Percentiles rank a stretch among this genome's conserved stretches.
These are phyloP conservation scores for Perkinsus chesapeaki DNA, from an alignment of 169 alveolate species.

Conservation along the genomic window DNA sequence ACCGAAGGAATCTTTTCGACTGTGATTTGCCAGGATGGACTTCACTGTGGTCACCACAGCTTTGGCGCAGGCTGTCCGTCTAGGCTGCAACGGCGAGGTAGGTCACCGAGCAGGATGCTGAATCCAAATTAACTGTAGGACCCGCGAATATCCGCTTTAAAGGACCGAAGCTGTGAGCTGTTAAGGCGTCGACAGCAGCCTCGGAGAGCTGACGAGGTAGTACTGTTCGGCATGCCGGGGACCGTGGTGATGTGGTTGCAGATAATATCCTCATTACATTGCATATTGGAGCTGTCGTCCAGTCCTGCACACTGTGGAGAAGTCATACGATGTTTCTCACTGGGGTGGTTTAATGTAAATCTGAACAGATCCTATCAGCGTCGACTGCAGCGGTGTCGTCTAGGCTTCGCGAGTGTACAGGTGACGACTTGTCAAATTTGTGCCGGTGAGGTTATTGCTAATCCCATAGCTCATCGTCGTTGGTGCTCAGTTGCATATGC, in stretches of 20 bases:
- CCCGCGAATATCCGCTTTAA: background rate
- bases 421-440: background rate
- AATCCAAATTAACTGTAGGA: background rate
- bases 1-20: background rate
- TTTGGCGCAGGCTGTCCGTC: background rate
- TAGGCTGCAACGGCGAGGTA: slow-evolving; percentile 1
- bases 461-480: background rate
- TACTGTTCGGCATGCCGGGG: too few relatives aligned
- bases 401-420: background rate
- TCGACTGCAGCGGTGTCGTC: background rate
- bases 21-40: background rate
- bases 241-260: background rate
- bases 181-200: background rate
- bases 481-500: background rate
- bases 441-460: background rate
- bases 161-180: background rate
- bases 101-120: background rate
- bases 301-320: background rate
- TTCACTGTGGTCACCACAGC: background rate
- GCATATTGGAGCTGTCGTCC: background rate
- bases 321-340: background rate
- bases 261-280: background rate
- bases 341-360: background rate
- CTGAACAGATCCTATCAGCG: background rate
- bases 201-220: background rate